Evolutionary conservation across 2,329 filamentous ascomycete genomes (phyloP).

Genomic region (Nigrospora osmanthi): DNA sequence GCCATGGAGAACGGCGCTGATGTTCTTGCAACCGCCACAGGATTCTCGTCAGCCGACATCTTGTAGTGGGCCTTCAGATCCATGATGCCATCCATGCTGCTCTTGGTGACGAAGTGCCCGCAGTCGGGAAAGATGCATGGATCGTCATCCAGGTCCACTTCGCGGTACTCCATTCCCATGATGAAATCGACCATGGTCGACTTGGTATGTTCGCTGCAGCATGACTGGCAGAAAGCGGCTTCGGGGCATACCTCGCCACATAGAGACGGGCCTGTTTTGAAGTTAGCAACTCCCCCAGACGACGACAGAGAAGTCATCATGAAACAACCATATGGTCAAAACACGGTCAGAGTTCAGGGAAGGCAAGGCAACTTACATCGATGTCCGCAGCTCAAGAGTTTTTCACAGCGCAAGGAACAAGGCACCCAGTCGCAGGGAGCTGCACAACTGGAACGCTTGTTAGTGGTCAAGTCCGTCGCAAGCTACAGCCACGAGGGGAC

Average conservation of each 20-base stretch:
- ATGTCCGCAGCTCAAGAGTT: too few species aligned
- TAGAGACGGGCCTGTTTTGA: too few species aligned
- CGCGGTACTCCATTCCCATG: slow-evolving; percentile 41
- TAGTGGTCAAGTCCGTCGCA: too few species aligned
- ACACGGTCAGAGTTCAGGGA: too few species aligned
- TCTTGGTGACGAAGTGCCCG: slow-evolving; percentile 53
- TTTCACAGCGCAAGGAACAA: too few species aligned
- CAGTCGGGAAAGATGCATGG: slow-evolving; percentile 57
- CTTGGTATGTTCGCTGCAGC: slow-evolving; percentile 35
- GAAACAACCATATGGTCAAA: slow-evolving; percentile 26
- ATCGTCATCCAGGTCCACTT: slow-evolving; percentile 49
- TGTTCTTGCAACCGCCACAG: slow-evolving; percentile 22
- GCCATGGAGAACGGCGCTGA: slow-evolving; percentile 41
- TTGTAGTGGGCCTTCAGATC: slow-evolving; percentile 42
- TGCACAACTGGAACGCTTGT: too few species aligned
- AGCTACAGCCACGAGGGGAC: neutral
- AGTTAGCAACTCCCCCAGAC: too few species aligned
- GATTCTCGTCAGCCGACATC: slow-evolving; percentile 24
- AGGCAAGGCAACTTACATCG: too few species aligned
- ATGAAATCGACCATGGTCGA: slow-evolving; percentile 48
- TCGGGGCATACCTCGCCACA: slow-evolving; percentile 58
- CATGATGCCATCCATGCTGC: slow-evolving; percentile 55
- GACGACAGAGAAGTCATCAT: too few species aligned
- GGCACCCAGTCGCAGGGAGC: too few species aligned
- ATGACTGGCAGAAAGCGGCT: slow-evolving; percentile 46